phyloP scores from a whole-genome alignment of 2,329 filamentous ascomycete genomes.

The Arthroderma uncinatum region DNA sequence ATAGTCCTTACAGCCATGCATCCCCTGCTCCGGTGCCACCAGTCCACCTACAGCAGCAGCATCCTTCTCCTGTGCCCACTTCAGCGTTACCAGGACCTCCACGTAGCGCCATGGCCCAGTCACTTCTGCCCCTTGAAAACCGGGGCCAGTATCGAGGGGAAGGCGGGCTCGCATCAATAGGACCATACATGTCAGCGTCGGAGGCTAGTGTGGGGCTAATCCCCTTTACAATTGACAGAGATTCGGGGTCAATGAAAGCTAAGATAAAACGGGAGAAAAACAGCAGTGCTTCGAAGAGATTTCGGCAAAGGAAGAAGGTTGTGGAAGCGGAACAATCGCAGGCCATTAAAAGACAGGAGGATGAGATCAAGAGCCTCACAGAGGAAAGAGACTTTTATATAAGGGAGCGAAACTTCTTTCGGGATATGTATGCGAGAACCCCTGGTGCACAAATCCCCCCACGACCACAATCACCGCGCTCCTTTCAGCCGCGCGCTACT shows the following conservation, averaged over 20 bases:
- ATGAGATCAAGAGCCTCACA: constrained; percentile 25
- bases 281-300: constrained; percentile 32
- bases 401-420: constrained; percentile 32
- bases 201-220: constrained; percentile 22
- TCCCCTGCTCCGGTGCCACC: constrained; percentile 8
- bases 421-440: constrained; percentile 19
- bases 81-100: background rate
- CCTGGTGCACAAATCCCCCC: constrained; percentile 10
- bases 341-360: constrained; percentile 25
- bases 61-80: constrained; percentile 7
- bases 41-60: constrained; percentile 11
- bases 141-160: background rate
- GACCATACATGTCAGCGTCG: background rate
- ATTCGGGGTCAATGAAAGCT: constrained; percentile 33
- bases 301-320: constrained; percentile 31
- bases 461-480: constrained; percentile 13
- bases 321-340: constrained; percentile 32
- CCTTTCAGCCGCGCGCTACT: background rate
- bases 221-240: constrained; percentile 29
- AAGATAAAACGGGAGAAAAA: constrained; percentile 35
- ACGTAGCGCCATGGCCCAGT: background rate
- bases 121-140: constrained; percentile 4
- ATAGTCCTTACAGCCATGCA: constrained; percentile 12
- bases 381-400: constrained; percentile 32
- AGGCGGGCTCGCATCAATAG: background rate